Percentiles rank a stretch among this genome's conserved stretches.
Conservation (phyloP, 345 rosid species). For the Eucalyptus globulus region DNA sequence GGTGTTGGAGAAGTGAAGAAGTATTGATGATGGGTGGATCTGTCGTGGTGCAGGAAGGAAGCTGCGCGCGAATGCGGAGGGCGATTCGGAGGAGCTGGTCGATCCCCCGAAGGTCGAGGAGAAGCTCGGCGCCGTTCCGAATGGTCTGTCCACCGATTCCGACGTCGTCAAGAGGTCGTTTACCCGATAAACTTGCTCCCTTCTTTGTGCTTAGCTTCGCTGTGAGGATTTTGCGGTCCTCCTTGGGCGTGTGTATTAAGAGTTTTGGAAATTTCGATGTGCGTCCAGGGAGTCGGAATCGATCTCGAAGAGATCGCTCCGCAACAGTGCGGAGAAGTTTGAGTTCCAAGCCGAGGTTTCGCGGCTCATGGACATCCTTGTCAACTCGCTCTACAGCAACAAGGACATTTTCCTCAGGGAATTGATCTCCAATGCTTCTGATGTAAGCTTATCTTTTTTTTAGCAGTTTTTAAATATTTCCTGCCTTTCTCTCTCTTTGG, state of each 20-base stretch:
- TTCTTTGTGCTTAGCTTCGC: neutral
- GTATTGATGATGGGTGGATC: neutral
- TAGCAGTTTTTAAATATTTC: neutral
- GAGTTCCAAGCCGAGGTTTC: conserved; percentile 99
- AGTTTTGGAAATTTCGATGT: neutral
- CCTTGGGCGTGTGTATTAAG: neutral
- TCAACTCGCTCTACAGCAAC: conserved; percentile 97
- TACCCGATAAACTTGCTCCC: neutral
- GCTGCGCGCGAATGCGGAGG: conserved; percentile 74
- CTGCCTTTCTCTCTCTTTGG: neutral
- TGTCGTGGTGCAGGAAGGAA: conserved; percentile 42
- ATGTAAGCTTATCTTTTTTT: conserved; percentile 33
- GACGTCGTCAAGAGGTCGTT: conserved; percentile 79
- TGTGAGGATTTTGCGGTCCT: neutral
- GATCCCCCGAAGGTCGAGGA: conserved; percentile 97
- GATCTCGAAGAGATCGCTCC: conserved; percentile 79
- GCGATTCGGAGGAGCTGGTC: conserved; percentile 30
- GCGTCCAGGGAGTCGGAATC: conserved; percentile 80
- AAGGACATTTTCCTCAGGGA: conserved; percentile 97
- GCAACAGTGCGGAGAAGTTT: conserved; percentile 79
- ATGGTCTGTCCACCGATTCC: conserved; percentile 90
- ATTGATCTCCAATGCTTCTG: conserved; percentile 97
- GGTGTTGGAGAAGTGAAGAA: neutral
- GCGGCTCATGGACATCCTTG: conserved; percentile 93
- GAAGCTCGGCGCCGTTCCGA: conserved; percentile 81